Percentiles rank a stretch among this genome's conserved stretches.
These are phyloP conservation scores for Cucurbitaria berberidis DNA, from an alignment of 2,329 filamentous ascomycete species.

Conservation along the genomic window DNA sequence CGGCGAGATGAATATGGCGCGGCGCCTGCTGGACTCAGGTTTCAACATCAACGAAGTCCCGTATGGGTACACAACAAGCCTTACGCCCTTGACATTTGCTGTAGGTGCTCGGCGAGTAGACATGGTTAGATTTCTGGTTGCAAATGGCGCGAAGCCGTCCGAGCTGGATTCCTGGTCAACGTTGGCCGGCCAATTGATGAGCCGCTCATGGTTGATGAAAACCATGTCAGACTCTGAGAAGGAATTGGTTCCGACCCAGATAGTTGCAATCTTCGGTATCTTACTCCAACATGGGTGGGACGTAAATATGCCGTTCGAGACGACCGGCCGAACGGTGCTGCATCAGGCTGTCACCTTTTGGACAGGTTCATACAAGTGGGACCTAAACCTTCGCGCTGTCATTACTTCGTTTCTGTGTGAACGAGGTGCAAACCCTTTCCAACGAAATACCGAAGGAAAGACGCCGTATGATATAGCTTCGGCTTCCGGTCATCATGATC, in stretches of 20 bases:
- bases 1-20: constrained; percentile 33
- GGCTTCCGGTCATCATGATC: constrained; percentile 24
- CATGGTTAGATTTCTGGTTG: constrained; percentile 29
- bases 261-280: constrained; percentile 21
- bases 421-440: constrained; percentile 20
- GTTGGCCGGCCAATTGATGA: constrained; percentile 27
- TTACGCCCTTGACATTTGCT: constrained; percentile 28
- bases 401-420: constrained; percentile 24
- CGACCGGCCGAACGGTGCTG: constrained; percentile 21
- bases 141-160: constrained; percentile 20
- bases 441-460: constrained; percentile 23
- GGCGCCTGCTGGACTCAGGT: constrained; percentile 16
- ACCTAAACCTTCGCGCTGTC: constrained; percentile 20
- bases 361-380: constrained; percentile 27
- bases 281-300: constrained; percentile 26
- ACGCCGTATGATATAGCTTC: constrained; percentile 24
- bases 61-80: constrained; percentile 28
- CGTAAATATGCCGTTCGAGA: constrained; percentile 20
- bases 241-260: constrained; percentile 15
- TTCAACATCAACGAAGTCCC: constrained; percentile 32
- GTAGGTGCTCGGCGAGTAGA: constrained; percentile 30
- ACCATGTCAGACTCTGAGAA: constrained; percentile 28
- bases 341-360: constrained; percentile 34
- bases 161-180: constrained; percentile 30
- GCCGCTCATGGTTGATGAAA: constrained; percentile 30